Conservation (phyloP, 768 basidiomycete species). For the Termitomyces sp. region DNA sequence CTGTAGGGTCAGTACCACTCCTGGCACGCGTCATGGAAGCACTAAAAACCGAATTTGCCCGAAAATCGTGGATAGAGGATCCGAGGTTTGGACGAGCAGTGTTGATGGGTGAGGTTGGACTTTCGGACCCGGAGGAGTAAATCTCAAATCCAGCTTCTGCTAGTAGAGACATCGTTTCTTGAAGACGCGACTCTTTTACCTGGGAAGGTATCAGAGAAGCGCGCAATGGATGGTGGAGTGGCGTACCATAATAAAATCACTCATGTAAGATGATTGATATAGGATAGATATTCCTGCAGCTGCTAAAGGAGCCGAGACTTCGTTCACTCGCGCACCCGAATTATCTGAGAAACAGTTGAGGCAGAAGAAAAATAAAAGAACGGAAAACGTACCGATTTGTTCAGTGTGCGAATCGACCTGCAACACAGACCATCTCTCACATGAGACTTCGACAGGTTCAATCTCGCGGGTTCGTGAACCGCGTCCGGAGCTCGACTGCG, state of each 20-base stretch:
- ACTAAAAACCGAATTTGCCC: slow-evolving; percentile 16
- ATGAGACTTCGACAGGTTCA: slow-evolving; percentile 65
- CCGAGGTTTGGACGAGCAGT: slow-evolving; percentile 11
- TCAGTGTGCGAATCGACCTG: slow-evolving; percentile 81
- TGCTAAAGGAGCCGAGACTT: slow-evolving; percentile 73
- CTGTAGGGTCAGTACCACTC: slow-evolving; percentile 30
- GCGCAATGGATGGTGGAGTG: neutral
- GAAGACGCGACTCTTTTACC: slow-evolving; percentile 66
- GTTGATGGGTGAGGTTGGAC: slow-evolving; percentile 25
- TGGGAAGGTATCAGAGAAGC: slow-evolving; percentile 22
- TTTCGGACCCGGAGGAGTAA: slow-evolving; percentile 46
- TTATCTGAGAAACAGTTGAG: slow-evolving; percentile 39
- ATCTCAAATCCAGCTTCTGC: slow-evolving; percentile 63
- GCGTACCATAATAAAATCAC: slow-evolving; percentile 78
- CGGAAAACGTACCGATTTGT: slow-evolving; percentile 47
- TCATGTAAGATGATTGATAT: slow-evolving; percentile 80
- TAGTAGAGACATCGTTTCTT: slow-evolving; percentile 60
- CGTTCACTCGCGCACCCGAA: slow-evolving; percentile 69
- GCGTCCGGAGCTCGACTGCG: slow-evolving; percentile 26
- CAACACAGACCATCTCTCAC: slow-evolving; percentile 74
- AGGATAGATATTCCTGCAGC: slow-evolving; percentile 77
- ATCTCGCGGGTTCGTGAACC: slow-evolving; percentile 21
- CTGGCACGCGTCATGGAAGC: slow-evolving; percentile 40
- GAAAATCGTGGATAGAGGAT: slow-evolving; percentile 14
- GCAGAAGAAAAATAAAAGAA: slow-evolving; percentile 1